Percentiles rank a stretch among this genome's conserved stretches.
Evolutionary conservation across 305 asterid species (phyloP).

Genomic region (Salvia sclarea): DNA sequence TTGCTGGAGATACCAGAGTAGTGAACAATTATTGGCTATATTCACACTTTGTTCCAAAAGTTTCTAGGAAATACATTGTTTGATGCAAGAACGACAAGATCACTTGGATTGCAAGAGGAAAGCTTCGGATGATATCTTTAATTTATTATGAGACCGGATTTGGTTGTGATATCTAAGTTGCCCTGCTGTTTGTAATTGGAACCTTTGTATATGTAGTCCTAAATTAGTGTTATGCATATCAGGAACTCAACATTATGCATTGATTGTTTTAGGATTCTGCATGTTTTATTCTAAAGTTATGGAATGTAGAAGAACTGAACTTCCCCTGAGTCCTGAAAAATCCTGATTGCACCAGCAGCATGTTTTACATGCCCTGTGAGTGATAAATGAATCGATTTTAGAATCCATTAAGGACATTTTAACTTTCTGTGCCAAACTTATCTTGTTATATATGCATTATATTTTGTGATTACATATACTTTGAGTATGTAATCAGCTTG

Average conservation of each 20-base stretch:
- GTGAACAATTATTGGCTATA: neutral
- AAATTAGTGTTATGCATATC: neutral
- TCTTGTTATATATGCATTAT: neutral
- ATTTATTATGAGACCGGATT: neutral
- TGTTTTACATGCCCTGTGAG: constrained; percentile 14
- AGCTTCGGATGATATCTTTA: neutral
- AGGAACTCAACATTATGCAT: constrained; percentile 8
- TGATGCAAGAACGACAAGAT: neutral
- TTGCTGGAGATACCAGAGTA: neutral
- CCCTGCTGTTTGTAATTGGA: neutral
- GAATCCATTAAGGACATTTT: neutral
- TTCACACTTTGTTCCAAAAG: constrained; percentile 13
- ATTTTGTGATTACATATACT: neutral
- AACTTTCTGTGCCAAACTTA: neutral
- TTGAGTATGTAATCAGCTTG: neutral
- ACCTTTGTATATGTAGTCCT: neutral
- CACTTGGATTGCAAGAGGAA: neutral
- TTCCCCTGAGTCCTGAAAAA: neutral
- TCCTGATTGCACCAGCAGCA: constrained; percentile 7
- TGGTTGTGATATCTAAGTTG: neutral
- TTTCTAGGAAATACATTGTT: neutral
- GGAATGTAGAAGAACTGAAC: neutral
- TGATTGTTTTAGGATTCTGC: neutral
- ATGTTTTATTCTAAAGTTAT: neutral
- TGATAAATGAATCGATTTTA: constrained; percentile 2